A percentile compares a stretch with the other conserved stretches of the same genome.
Conservation (phyloP, 495 filamentous ascomycete genomes). For the Daldinia vernicosa region DNA sequence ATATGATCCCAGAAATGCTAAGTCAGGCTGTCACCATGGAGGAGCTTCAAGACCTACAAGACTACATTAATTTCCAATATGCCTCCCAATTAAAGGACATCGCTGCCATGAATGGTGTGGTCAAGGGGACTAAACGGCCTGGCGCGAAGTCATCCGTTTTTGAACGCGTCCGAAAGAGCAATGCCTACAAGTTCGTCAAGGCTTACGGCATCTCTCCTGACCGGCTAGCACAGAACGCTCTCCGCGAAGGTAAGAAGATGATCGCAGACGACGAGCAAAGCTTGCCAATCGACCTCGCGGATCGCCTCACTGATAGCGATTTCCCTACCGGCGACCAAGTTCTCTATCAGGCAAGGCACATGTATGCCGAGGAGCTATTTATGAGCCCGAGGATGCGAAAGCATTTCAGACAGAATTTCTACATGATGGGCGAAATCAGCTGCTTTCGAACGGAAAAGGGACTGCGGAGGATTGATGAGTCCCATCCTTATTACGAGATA, state of each 20-base stretch:
- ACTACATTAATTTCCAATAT: conserved; percentile 97
- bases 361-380: conserved; percentile 91
- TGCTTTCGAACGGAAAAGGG: conserved; percentile 94
- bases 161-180: conserved; percentile 81
- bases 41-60: conserved; percentile 94
- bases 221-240: conserved; percentile 83
- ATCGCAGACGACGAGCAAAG: conserved; percentile 82
- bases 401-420: conserved; percentile 81
- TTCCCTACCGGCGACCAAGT: conserved; percentile 81
- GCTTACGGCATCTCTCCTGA: conserved; percentile 92
- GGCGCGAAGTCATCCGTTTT: conserved; percentile 77
- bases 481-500: conserved; percentile 96
- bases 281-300: conserved; percentile 86
- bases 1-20: conserved; percentile 81
- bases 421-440: conserved; percentile 80
- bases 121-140: conserved; percentile 71
- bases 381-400: conserved; percentile 91
- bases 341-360: conserved; percentile 77
- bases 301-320: conserved; percentile 72
- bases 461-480: conserved; percentile 90
- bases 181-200: conserved; percentile 81
- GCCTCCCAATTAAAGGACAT: conserved; percentile 81
- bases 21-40: conserved; percentile 81
- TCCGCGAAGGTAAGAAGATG: conserved; percentile 77
- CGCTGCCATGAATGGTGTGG: conserved; percentile 65